A percentile compares a stretch with the other conserved stretches of the same genome.
Evolutionary conservation across 768 basidiomycete species (phyloP).

Genomic region (Amanita jacksonii): DNA sequence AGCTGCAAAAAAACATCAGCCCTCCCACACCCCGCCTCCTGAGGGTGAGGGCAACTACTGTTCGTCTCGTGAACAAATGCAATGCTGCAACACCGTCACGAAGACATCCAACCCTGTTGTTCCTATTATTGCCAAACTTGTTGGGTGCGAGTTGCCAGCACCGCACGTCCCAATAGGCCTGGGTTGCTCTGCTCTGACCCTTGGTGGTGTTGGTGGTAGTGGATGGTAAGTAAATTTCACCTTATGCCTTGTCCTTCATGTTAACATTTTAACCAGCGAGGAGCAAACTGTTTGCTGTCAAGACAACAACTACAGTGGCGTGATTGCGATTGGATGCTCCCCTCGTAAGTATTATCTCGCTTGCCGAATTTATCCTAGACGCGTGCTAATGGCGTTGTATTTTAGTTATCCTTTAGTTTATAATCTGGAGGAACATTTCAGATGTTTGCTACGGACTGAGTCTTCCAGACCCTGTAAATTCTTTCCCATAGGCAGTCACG

Average conservation of each 20-base stretch:
- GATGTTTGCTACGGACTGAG: no score
- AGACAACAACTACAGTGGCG: slow-evolving; percentile 33
- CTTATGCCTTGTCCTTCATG: background rate
- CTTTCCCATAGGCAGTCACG: no score
- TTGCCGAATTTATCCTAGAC: no score
- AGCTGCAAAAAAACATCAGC: slow-evolving; percentile 27
- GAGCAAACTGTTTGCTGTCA: slow-evolving; percentile 38
- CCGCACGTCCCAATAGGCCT: slow-evolving; percentile 21
- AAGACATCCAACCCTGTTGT: slow-evolving; percentile 11
- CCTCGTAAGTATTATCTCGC: slow-evolving; percentile 24
- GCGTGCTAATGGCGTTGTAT: no score
- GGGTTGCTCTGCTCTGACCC: slow-evolving; percentile 25
- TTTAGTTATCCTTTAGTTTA: no score
- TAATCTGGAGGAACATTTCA: no score
- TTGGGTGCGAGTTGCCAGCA: slow-evolving; percentile 22
- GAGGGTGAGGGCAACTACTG: slow-evolving; percentile 17
- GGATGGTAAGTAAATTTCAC: slow-evolving; percentile 19
- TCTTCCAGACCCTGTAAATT: no score
- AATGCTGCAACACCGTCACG: slow-evolving; percentile 32
- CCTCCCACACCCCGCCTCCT: slow-evolving; percentile 24
- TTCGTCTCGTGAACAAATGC: slow-evolving; percentile 31
- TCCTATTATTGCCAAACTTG: slow-evolving; percentile 17
- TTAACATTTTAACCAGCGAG: slow-evolving; percentile 16
- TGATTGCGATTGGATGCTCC: slow-evolving; percentile 33
- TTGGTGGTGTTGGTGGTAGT: slow-evolving; percentile 22